Conservation (phyloP, 1,284 basidiomycete species). For the Boletus sp. region DNA sequence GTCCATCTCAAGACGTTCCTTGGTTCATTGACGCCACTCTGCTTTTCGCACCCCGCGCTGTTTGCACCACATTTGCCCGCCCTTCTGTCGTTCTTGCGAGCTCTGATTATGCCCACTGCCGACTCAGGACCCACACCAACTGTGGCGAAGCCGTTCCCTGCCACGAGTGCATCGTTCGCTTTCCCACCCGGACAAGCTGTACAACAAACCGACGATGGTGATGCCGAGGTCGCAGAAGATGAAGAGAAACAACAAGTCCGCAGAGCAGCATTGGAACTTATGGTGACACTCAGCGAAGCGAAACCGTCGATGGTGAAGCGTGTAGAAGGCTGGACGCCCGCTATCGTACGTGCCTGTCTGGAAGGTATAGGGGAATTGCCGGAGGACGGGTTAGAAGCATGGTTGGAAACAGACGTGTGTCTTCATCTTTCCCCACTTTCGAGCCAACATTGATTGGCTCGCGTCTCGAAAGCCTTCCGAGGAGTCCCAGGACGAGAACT, state of each 20-base stretch:
- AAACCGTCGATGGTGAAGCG: conserved; percentile 67
- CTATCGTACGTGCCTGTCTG: conserved; percentile 70
- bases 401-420: conserved; percentile 76
- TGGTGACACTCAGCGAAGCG: conserved; percentile 75
- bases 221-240: conserved; percentile 48
- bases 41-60: conserved; percentile 63
- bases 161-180: conserved; percentile 46
- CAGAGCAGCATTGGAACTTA: conserved; percentile 71
- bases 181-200: conserved; percentile 51
- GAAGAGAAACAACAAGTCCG: conserved; percentile 63
- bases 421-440: not conserved
- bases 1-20: conserved; percentile 65
- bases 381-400: conserved; percentile 59
- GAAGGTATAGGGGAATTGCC: conserved; percentile 82
- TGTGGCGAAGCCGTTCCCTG: conserved; percentile 64
- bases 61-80: conserved; percentile 68
- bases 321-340: conserved; percentile 67
- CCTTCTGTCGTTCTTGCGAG: conserved; percentile 66
- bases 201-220: conserved; percentile 35
- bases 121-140: conserved; percentile 79
- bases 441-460: conserved; percentile 5
- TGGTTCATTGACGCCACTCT: conserved; percentile 71
- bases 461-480: conserved; percentile 55
- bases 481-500: conserved; percentile 71
- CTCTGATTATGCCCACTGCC: conserved; percentile 62